Base-by-base conservation (phyloP, 1,284 basidiomycete species). In the Dichomitus squalens region DNA sequence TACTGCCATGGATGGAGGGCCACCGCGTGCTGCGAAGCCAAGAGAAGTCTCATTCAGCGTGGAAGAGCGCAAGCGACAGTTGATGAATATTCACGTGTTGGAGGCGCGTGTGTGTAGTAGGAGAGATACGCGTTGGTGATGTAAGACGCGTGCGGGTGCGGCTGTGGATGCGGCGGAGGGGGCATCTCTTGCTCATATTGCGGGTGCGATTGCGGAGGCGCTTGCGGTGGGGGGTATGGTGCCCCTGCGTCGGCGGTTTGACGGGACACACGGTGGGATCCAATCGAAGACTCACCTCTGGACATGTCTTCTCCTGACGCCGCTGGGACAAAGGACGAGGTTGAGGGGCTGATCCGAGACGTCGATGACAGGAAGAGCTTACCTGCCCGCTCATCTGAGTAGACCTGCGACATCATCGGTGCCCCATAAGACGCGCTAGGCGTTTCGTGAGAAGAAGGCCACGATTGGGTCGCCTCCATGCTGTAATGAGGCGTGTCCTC, bases 21-120 rank as follows among this genome's bases (percentile, higher is more conserved):
- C 70, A 39, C 73, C 80, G 49, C 84, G 83, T 27, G 82, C 81
- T 52, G 77, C 78, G 64, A 86, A 65, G 65, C 83, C 83, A 70
- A 84, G 67, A 67, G 83, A 84, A 59, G 76, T 6, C 79, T 58
- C 83, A 73, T 68, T 86, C 79, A 68, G 75, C 65, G 51, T 64
- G 59, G 73, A 85, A 83, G 71, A 76, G 83, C 62, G 70, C 79
- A 80, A 54, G 43, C 3, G 58, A 57, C 34, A 56, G 60, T 35
- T 41, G 33, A 55, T 59, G 60, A 61, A 59, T 59, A 64, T 57
- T 64, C 63, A 69, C 68, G 61, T 50, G 57, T 55, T 55, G 64
- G 49, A 44, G 61, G 62, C 25, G 58, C 47, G 43, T 67, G 63
- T 16, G 65, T 36, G 49, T 68, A 55, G 5, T 68, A 55, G 5